phyloP scores from a whole-genome alignment of 495 filamentous ascomycete species.

The Penicillium roqueforti region DNA sequence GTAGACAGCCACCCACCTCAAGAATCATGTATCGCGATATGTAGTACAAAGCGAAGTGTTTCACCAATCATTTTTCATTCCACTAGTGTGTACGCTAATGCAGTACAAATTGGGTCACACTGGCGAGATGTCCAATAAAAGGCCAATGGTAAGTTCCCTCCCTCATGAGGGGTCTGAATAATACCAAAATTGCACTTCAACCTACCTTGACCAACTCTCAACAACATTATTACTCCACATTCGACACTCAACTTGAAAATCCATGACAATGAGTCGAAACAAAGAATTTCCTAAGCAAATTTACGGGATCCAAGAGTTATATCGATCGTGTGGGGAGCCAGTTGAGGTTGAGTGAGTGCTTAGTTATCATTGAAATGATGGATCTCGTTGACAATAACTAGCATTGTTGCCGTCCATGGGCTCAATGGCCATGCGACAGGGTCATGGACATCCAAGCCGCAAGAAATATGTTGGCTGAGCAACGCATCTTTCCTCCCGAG shows the following conservation, averaged over 20 bases:
- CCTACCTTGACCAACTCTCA: too few relatives aligned
- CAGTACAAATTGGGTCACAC: background rate
- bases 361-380: background rate
- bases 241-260: too few relatives aligned
- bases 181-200: too few relatives aligned
- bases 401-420: conserved; percentile 43
- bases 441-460: conserved; percentile 27
- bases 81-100: background rate
- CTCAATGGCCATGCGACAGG: conserved; percentile 33
- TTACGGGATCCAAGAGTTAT: conserved; percentile 11
- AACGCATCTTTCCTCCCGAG: conserved; percentile 23
- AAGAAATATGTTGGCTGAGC: conserved; percentile 23
- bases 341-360: conserved; percentile 5
- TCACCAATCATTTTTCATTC: background rate
- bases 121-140: too few relatives aligned
- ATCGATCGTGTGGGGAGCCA: background rate
- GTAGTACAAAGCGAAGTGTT: too few relatives aligned
- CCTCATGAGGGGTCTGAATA: too few relatives aligned
- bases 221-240: too few relatives aligned
- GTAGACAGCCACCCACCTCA: too few relatives aligned
- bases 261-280: background rate
- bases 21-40: too few relatives aligned
- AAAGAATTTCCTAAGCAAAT: background rate
- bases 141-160: too few relatives aligned
- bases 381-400: conserved; percentile 6